Base-by-base conservation (phyloP, 2,329 filamentous ascomycete genomes). In the Trichoderma gracile region DNA sequence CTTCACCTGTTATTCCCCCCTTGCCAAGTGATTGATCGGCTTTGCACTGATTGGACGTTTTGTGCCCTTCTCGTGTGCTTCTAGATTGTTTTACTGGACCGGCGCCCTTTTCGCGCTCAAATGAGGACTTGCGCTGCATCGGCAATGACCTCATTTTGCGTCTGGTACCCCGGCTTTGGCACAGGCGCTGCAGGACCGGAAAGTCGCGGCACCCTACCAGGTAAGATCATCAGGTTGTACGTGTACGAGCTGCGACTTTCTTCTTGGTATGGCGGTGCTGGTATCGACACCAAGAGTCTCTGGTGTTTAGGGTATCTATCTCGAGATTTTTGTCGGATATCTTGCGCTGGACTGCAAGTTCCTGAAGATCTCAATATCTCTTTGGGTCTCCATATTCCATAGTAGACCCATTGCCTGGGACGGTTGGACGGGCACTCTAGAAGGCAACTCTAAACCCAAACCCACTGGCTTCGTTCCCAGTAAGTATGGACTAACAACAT, bases 111-210 rank as follows among this genome's bases (percentile, higher is more conserved):
- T 62, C 49, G 59, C 59, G 59, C 53, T 21, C 19, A 54, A n/a
- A 62, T 27, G 59, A 47, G 38, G 23, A 43, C 33, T 27, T 12
- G 33, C 46, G 38, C 40, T 57, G 53, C 6, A n/a, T 57, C 49
- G 47, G 61, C 61, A 50, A 64, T 64, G 61, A 64, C 61, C 61
- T 64, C 61, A 64, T 64, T 23, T 12, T 58, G 61, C 61, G 14
- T 64, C 54, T 50, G 45, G 45, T 50, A 64, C 61, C 61, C 61
- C 61, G 61, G 61, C 47, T 52, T 64, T 64, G 61, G 61, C 61
- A 50, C 43, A 46, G 21, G 47, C 38, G 14, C 33, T 61, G 47
- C 58, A 56, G 53, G 23, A 52, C 9, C 21, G 5, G 27, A n/a
- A 15, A 33, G 23, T 50, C 52, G 38, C 38, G 40, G 47, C 47